Conservation (phyloP, 441 rosid genomes). For the Euphorbia schlechtendalii region DNA sequence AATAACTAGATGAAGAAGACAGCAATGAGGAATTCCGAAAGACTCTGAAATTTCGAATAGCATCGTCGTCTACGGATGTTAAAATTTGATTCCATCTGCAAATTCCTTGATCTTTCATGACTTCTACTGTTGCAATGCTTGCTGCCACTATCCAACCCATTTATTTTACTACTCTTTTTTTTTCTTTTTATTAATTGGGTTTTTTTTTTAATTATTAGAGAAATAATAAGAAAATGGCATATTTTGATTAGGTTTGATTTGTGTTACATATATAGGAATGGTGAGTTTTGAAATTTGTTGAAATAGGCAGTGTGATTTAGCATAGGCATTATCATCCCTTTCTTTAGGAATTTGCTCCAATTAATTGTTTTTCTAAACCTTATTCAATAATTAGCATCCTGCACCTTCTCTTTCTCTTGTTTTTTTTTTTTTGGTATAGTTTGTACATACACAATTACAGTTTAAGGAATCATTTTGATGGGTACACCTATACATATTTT, state of each 20-base stretch:
- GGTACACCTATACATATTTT: not conserved
- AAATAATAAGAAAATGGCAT: not conserved
- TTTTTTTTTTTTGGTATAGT: not conserved
- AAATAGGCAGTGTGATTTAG: not conserved
- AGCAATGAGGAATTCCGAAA: not conserved
- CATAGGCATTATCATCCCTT: not conserved
- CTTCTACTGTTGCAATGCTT: slow-evolving; percentile 29
- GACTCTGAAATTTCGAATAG: slow-evolving; percentile 5
- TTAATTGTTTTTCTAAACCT: not conserved
- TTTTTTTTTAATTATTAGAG: not conserved
- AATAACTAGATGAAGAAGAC: not conserved
- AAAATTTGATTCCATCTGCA: slow-evolving; percentile 22
- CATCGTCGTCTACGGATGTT: slow-evolving; percentile 20
- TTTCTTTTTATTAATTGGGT: not conserved
- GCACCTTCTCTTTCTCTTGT: not conserved
- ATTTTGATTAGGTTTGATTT: not conserved
- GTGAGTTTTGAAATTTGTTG: not conserved
- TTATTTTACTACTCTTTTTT: not conserved
- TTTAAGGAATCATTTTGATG: not conserved
- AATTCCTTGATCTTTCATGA: slow-evolving; percentile 25
- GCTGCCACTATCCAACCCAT: slow-evolving; percentile 26
- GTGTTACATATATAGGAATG: not conserved
- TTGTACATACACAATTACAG: not conserved
- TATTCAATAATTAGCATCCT: not conserved
- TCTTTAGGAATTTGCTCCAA: slow-evolving; percentile 2